phyloP scores from a whole-genome alignment of 345 rosid species.

The Eutrema yunnanense region DNA sequence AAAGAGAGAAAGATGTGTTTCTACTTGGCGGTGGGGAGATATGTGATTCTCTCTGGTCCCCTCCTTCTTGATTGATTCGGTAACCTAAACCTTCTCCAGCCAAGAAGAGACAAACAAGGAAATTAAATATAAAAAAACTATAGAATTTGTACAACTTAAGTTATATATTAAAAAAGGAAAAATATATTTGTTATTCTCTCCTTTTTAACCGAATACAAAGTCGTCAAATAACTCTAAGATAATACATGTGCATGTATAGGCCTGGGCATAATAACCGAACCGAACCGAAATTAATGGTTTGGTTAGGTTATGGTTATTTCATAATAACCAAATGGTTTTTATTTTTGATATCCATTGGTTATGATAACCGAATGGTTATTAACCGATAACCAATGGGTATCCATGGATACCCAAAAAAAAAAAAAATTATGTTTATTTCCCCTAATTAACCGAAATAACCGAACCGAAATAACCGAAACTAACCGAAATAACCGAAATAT shows the following conservation, averaged over 20 bases:
- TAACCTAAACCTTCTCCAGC: slow-evolving; percentile 14
- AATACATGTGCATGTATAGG: neutral
- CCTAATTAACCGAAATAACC: too few species aligned
- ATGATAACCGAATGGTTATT: too few species aligned
- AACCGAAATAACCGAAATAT: too few species aligned
- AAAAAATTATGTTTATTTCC: too few species aligned
- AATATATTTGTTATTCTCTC: neutral
- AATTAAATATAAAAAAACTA: neutral
- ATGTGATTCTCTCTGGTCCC: slow-evolving; percentile 14
- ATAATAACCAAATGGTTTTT: too few species aligned
- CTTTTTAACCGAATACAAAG: neutral
- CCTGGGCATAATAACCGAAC: too few species aligned
- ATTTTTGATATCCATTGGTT: too few species aligned
- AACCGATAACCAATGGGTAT: too few species aligned
- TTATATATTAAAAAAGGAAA: neutral
- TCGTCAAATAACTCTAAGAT: neutral
- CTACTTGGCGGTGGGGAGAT: neutral
- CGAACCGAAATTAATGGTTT: too few species aligned
- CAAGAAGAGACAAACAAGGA: slow-evolving; percentile 11
- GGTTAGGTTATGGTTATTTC: too few species aligned
- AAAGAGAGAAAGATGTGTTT: neutral
- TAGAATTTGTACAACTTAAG: neutral
- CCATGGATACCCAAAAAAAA: too few species aligned
- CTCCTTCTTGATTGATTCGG: neutral
- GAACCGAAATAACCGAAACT: too few species aligned